phyloP scores from a whole-genome alignment of 768 basidiomycete genomes.

The Austroboletus eburneus region DNA sequence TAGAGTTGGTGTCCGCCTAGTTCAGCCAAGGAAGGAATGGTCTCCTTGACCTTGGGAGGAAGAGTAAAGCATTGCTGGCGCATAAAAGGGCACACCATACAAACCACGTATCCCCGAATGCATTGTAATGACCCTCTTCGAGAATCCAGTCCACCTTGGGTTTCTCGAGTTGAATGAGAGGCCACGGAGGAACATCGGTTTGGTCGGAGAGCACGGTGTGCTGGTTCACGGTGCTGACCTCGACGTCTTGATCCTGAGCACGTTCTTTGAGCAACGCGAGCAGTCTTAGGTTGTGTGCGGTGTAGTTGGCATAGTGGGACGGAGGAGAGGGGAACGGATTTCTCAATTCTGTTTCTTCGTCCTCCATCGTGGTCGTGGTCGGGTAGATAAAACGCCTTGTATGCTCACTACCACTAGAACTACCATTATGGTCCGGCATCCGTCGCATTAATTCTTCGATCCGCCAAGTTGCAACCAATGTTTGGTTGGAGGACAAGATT shows the following conservation, averaged over 20 bases:
- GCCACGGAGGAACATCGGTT: slow-evolving; percentile 72
- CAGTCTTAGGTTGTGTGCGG: slow-evolving; percentile 66
- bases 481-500: too few relatives aligned
- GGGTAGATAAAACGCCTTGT: too few relatives aligned
- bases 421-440: too few relatives aligned
- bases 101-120: slow-evolving; percentile 89
- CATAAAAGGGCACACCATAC: slow-evolving; percentile 42
- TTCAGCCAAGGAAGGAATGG: slow-evolving; percentile 76
- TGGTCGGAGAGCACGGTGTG: slow-evolving; percentile 66
- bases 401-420: too few relatives aligned
- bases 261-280: slow-evolving; percentile 60
- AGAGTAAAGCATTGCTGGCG: slow-evolving; percentile 14
- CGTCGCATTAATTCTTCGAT: too few relatives aligned
- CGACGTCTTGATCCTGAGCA: slow-evolving; percentile 32
- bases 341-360: slow-evolving; percentile 71
- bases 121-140: slow-evolving; percentile 76
- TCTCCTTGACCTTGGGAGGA: slow-evolving; percentile 66
- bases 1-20: slow-evolving; percentile 79
- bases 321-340: slow-evolving; percentile 91
- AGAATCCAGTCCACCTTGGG: slow-evolving; percentile 90
- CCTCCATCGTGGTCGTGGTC: slow-evolving; percentile 36
- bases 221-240: slow-evolving; percentile 46
- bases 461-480: too few relatives aligned
- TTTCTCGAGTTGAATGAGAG: slow-evolving; percentile 71
- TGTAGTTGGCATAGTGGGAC: slow-evolving; percentile 76